Conservation (phyloP, 768 basidiomycete species). For the Gymnopilus dilepis region DNA sequence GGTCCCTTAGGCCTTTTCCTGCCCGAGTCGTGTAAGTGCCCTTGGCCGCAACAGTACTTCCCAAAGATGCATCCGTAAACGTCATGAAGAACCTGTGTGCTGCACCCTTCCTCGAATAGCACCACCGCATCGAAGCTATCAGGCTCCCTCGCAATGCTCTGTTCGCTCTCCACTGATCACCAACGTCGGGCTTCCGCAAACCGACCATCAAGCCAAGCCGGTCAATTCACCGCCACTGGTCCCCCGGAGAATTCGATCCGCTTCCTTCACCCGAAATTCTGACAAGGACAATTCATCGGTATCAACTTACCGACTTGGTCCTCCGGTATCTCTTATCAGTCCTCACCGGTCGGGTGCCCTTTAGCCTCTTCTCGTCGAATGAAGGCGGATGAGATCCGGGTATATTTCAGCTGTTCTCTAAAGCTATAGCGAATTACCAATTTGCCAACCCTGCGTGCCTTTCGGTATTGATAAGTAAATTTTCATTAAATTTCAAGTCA, state of each 20-base stretch:
- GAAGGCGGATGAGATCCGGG: slow-evolving; percentile 23
- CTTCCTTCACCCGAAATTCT: background rate
- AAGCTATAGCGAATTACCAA: slow-evolving; percentile 4
- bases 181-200: slow-evolving; percentile 2
- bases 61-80: background rate
- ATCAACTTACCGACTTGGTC: slow-evolving; percentile 13
- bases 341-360: slow-evolving; percentile 6
- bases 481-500: slow-evolving; percentile 6
- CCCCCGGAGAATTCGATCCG: slow-evolving; percentile 11
- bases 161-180: background rate
- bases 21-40: background rate
- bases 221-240: slow-evolving; percentile 8
- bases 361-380: background rate
- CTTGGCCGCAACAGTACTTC: background rate
- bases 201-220: background rate
- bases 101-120: background rate
- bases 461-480: slow-evolving; percentile 2
- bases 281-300: slow-evolving; percentile 16
- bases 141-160: background rate
- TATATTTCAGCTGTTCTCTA: background rate
- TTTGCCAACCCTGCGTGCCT: slow-evolving; percentile 13
- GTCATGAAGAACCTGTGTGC: slow-evolving; percentile 4
- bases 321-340: slow-evolving; percentile 13
- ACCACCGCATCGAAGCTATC: background rate
- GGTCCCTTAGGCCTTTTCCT: background rate